Conservation (phyloP, 2,329 filamentous ascomycete species). For the Nothophaeocryptopus gaeumannii region DNA sequence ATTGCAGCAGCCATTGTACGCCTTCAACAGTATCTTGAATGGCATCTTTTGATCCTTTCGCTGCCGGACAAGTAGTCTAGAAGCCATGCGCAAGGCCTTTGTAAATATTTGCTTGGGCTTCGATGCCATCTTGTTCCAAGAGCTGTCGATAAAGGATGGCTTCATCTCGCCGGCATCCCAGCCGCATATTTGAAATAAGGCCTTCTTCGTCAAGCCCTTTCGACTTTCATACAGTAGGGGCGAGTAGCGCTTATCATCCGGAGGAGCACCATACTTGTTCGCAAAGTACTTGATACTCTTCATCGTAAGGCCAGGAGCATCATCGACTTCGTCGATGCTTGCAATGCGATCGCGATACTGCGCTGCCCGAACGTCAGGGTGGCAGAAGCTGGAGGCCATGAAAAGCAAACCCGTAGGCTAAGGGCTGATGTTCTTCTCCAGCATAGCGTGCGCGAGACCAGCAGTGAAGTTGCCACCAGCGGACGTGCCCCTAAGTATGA, state of each 20-base stretch:
- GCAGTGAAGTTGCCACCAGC: conserved; percentile 7
- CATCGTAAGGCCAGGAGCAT: conserved; percentile 6
- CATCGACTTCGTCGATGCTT: conserved; percentile 9
- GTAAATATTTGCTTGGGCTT: conserved; percentile 2
- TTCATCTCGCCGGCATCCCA: conserved; percentile 6
- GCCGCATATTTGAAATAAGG: conserved; percentile 10
- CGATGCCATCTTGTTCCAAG: conserved; percentile 4
- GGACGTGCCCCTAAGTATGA: conserved; percentile 4
- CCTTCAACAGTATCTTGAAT: conserved; percentile 6
- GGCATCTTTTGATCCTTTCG: conserved; percentile 1
- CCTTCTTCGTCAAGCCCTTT: conserved; percentile 4
- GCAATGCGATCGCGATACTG: conserved; percentile 2
- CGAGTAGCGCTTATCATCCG: conserved; percentile 3
- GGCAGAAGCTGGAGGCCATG: conserved; percentile 13
- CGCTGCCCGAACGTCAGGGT: conserved; percentile 5
- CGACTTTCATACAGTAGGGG: not conserved
- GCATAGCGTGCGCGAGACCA: conserved; percentile 2
- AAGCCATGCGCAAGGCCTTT: conserved; percentile 8
- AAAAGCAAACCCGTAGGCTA: conserved; percentile 8
- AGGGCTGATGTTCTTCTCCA: conserved; percentile 3
- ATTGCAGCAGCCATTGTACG: conserved; percentile 8
- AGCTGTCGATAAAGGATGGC: conserved; percentile 3
- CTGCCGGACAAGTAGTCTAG: conserved; percentile 4
- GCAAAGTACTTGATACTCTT: conserved; percentile 9
- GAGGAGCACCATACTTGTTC: conserved; percentile 4